These are phyloP conservation scores for Dimargaris cristalligena DNA, from an alignment of 192 early-diverging fungal species.

Conservation along the genomic window DNA sequence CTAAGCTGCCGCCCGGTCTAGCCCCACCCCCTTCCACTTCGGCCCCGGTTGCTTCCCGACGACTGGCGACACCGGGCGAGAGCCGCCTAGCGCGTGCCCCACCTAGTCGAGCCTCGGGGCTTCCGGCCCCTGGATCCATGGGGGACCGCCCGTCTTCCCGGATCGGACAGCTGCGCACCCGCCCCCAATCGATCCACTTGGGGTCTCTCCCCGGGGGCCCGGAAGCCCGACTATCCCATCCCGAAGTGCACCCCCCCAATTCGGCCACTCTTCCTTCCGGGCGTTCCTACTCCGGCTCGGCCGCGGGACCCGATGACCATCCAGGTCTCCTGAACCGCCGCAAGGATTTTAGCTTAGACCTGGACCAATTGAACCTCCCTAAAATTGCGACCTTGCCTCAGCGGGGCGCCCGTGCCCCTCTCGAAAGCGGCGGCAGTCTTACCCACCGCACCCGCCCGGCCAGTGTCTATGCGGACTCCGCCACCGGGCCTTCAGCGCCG, in stretches of 20 bases:
- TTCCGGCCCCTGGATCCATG: no score
- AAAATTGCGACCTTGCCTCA: constrained; percentile 18
- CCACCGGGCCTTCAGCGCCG: constrained; percentile 10
- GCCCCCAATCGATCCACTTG: constrained; percentile 3
- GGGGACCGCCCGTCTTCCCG: constrained; percentile 20
- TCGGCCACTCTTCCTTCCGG: no score
- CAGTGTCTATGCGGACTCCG: constrained; percentile 7
- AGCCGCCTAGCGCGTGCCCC: no score
- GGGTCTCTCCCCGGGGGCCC: background rate
- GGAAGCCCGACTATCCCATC: background rate
- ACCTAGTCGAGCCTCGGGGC: no score
- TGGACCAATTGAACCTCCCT: constrained; percentile 32
- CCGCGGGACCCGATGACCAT: no score
- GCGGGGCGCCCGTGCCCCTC: no score
- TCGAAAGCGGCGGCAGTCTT: constrained; percentile 12
- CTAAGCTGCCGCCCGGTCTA: constrained; percentile 15
- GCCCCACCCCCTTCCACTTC: constrained; percentile 12
- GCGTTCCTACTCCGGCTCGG: no score
- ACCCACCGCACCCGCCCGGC: constrained; percentile 3
- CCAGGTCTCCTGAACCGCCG: constrained; percentile 15
- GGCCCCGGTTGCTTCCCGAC: constrained; percentile 14
- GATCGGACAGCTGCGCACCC: constrained; percentile 16
- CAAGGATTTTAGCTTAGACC: constrained; percentile 28
- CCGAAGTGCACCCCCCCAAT: no score
- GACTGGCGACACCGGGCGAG: constrained; percentile 8